A percentile compares a stretch with the other conserved stretches of the same genome.
Evolutionary conservation across 2,329 filamentous ascomycete species (phyloP).

Genomic region (Fusarium sp.): DNA sequence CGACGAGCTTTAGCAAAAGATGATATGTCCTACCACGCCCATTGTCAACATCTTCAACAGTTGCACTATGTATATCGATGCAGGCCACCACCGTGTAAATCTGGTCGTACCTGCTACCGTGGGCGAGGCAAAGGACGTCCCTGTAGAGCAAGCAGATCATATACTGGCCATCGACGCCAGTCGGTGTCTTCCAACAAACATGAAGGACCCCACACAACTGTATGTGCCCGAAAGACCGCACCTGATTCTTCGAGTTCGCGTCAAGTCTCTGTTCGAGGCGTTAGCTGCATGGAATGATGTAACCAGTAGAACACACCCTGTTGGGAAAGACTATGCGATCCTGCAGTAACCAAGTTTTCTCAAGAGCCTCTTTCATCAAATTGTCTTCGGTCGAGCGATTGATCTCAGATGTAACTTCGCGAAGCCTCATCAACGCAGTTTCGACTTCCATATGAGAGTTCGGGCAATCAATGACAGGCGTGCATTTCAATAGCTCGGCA

Average conservation of each 20-base stretch:
- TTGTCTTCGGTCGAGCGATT: constrained; percentile 86
- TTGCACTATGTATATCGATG: constrained; percentile 73
- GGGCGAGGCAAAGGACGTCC: constrained; percentile 81
- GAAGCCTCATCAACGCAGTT: constrained; percentile 75
- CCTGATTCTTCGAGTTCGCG: constrained; percentile 69
- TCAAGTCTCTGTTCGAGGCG: constrained; percentile 56
- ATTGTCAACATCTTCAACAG: constrained; percentile 79
- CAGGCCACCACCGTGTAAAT: constrained; percentile 80
- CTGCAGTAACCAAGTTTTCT: constrained; percentile 87
- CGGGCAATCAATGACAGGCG: constrained; percentile 86
- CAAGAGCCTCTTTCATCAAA: constrained; percentile 73
- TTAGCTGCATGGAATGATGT: background rate
- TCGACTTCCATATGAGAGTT: constrained; percentile 84
- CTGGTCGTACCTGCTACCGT: constrained; percentile 70
- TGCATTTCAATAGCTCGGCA: constrained; percentile 82
- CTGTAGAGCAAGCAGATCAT: constrained; percentile 88
- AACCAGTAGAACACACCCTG: constrained; percentile 63
- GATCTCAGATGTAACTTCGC: constrained; percentile 80
- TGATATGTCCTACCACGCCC: constrained; percentile 68
- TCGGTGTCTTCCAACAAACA: constrained; percentile 80
- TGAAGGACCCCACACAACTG: constrained; percentile 85
- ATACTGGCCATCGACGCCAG: constrained; percentile 78
- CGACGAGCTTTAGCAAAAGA: background rate
- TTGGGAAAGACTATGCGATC: constrained; percentile 81
- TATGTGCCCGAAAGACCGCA: constrained; percentile 83